phyloP scores from a whole-genome alignment of 306 rosid genomes.

The Arachis stenosperma region DNA sequence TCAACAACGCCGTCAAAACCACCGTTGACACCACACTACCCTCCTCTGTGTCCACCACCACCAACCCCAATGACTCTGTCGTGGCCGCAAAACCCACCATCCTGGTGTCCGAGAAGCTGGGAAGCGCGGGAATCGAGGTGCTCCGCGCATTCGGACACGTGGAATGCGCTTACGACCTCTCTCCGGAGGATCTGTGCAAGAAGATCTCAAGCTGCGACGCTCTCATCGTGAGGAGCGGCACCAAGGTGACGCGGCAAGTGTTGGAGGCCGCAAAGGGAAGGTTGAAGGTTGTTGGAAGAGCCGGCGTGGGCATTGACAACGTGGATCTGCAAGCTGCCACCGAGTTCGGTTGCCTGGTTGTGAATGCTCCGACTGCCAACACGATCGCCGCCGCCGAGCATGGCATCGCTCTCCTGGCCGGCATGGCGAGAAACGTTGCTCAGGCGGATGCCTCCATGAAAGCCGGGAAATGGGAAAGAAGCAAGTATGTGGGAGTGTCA shows the following conservation, averaged over 20 bases:
- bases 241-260: slow-evolving; percentile 71
- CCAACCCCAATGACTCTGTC: neutral
- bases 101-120: slow-evolving; percentile 82
- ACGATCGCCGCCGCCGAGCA: slow-evolving; percentile 93
- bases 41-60: neutral
- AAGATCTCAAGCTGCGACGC: slow-evolving; percentile 82
- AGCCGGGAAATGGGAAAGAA: slow-evolving; percentile 87
- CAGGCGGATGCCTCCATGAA: slow-evolving; percentile 90
- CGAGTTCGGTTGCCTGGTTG: slow-evolving; percentile 84
- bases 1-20: slow-evolving; percentile 50
- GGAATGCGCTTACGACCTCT: slow-evolving; percentile 62
- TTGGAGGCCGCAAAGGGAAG: slow-evolving; percentile 73
- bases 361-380: slow-evolving; percentile 88
- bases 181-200: slow-evolving; percentile 61
- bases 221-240: slow-evolving; percentile 82
- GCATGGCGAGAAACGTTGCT: slow-evolving; percentile 87
- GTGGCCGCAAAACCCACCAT: slow-evolving; percentile 50
- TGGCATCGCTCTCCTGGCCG: slow-evolving; percentile 78
- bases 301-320: slow-evolving; percentile 94
- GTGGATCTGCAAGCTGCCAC: slow-evolving; percentile 96
- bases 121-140: slow-evolving; percentile 74
- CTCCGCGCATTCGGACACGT: slow-evolving; percentile 63
- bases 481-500: slow-evolving; percentile 93
- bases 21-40: slow-evolving; percentile 34
- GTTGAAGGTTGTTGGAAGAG: slow-evolving; percentile 90